Base-by-base conservation (phyloP, 2,329 filamentous ascomycete genomes). In the Fusarium poae region DNA sequence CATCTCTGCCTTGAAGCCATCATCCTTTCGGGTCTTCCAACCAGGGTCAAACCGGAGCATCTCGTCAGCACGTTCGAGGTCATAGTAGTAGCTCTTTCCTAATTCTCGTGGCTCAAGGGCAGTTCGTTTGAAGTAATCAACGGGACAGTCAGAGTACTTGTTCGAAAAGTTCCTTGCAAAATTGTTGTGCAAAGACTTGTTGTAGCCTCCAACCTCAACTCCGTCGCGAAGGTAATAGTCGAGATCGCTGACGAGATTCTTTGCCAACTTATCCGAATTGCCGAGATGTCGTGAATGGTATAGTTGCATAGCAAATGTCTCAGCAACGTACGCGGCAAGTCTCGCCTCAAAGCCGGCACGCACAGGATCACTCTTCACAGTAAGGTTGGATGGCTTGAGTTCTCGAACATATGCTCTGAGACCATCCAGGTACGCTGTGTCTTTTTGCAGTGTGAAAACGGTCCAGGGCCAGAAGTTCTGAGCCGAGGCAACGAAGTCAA, bases 391-490 rank as follows among this genome's bases (percentile, higher is more conserved):
- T 6, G 87, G 78, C 59, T 84, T 83, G 23, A 92, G 79, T 6
- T 82, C 80, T 13, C 85, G 86, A 34, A 96, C 85, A 76, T 93
- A 96, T 6, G 85, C 84, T 20, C 92, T 86, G 20, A 97, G 85
- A 57, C 88, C 88, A 42, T 88, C 84, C 58, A 97, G 86, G 74
- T 97, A 95, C 1, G 84, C 83, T 1, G 87, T 85, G 73, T 97
- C 92, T 62, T 90, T 90, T 65, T 91, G 88, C 35, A 97, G 82
- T 39, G 91, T 89, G 58, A 92, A 91, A 58, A 97, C 94, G 2
- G 93, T 94, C 93, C 95, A 97, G 2, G 94, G 92, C 95, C 95
- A 98, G 76, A 94, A 92, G 77, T 97, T 96, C 76, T 97, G 94
- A 6, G 95, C 92, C 4, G 92, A 89, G 4, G 92, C 89, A 37